Percentiles rank a stretch among this genome's conserved stretches.
Evolutionary conservation across 2,329 filamentous ascomycete genomes (phyloP).

Genomic region (Xylaria sp.): DNA sequence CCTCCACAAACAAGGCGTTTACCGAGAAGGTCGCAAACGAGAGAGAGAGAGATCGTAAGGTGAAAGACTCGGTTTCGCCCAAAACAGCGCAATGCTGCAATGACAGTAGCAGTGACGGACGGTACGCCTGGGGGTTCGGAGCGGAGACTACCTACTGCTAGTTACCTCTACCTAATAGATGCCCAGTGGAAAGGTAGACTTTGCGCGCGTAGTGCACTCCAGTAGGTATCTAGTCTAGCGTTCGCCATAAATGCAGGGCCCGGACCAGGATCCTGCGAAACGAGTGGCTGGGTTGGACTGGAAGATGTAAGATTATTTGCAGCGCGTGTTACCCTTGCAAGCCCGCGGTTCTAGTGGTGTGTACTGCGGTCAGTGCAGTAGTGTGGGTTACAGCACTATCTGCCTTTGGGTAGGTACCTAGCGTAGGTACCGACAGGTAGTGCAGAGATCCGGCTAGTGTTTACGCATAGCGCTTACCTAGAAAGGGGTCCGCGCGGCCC

Average conservation of each 20-base stretch:
- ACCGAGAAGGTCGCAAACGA: not conserved
- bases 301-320: slow-evolving; percentile 13
- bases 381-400: slow-evolving; percentile 9
- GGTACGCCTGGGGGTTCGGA: not conserved
- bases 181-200: not conserved
- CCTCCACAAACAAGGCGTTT: slow-evolving; percentile 6
- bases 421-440: not conserved
- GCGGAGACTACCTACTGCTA: not conserved
- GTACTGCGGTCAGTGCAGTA: not conserved
- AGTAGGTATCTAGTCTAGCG: no score
- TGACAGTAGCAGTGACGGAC: not conserved
- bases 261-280: slow-evolving; percentile 5
- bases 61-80: not conserved
- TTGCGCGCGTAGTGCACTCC: not conserved
- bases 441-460: not conserved
- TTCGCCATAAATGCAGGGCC: not conserved
- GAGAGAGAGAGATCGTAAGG: slow-evolving; percentile 5
- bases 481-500: not conserved
- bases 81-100: not conserved
- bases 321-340: slow-evolving; percentile 27
- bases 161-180: no score
- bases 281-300: not conserved
- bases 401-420: not conserved
- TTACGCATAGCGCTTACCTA: not conserved
- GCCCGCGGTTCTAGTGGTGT: slow-evolving; percentile 1